A percentile compares a stretch with the other conserved stretches of the same genome.
phyloP scores from a whole-genome alignment of 352 stramenopile genomes.

The Phytophthora fragariaefolia region DNA sequence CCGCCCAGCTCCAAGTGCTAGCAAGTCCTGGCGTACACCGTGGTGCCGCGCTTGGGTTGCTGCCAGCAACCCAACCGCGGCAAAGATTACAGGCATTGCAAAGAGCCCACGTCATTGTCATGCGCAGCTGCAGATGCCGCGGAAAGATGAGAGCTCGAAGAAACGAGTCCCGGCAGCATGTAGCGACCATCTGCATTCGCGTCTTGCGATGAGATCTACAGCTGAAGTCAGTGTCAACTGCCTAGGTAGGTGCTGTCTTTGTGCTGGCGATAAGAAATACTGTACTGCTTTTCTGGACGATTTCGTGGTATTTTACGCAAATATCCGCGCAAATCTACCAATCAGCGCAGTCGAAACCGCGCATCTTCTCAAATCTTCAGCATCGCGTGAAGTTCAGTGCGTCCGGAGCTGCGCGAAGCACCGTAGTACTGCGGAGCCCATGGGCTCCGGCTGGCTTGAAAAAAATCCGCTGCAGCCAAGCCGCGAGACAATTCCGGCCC shows the following conservation, averaged over 20 bases:
- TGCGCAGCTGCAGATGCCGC: not conserved
- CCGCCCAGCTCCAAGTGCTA: not conserved
- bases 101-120: not conserved
- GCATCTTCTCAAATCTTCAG: constrained; percentile 11
- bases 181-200: not conserved
- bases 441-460: not conserved
- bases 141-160: not conserved
- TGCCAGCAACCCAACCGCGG: constrained; percentile 2
- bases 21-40: no score
- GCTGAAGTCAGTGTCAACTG: not conserved
- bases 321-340: not conserved
- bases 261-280: not conserved
- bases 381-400: constrained; percentile 2
- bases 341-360: constrained; percentile 4
- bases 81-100: constrained; percentile 1
- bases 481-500: not conserved
- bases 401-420: not conserved
- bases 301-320: not conserved
- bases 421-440: not conserved
- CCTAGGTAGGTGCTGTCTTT: not conserved
- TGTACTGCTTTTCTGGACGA: constrained; percentile 1
- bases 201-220: not conserved
- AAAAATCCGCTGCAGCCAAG: not conserved
- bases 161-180: not conserved
- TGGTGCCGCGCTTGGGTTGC: no score